phyloP scores from a whole-genome alignment of 129 eudicot genomes.

The Erigeron canadensis region DNA sequence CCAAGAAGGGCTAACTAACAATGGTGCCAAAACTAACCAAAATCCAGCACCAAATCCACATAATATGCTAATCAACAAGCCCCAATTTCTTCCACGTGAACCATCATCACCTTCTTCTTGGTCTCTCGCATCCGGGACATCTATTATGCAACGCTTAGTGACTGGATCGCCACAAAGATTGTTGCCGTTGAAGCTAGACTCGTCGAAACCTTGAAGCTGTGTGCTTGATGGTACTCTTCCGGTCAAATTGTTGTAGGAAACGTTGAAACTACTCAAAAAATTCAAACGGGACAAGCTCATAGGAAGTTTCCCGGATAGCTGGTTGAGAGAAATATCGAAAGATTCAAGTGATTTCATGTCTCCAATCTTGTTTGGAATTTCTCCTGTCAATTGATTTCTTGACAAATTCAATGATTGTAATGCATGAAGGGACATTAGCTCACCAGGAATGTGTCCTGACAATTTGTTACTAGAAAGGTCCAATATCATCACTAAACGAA shows the following conservation, averaged over 20 bases:
- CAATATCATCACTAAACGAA: neutral
- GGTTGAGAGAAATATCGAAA: neutral
- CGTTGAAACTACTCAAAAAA: neutral
- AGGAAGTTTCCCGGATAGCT: neutral
- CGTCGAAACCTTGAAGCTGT: neutral
- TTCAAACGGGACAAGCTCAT: neutral
- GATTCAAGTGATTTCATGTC: neutral
- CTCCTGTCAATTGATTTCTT: neutral
- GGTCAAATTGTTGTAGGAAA: neutral
- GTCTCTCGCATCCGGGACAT: neutral
- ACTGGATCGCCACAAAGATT: neutral
- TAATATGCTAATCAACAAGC: neutral
- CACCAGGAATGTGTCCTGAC: neutral
- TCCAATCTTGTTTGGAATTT: neutral
- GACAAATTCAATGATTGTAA: neutral
- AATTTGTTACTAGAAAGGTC: neutral
- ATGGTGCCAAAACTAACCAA: neutral
- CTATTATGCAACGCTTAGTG: neutral
- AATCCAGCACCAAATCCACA: neutral
- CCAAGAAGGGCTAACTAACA: neutral
- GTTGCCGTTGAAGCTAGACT: neutral
- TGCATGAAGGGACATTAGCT: neutral
- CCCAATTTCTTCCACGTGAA: neutral
- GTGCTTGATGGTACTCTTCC: neutral
- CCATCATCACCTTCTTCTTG: neutral